phyloP scores from a whole-genome alignment of 108 stramenopile species.

The Skeletonema tropicum region DNA sequence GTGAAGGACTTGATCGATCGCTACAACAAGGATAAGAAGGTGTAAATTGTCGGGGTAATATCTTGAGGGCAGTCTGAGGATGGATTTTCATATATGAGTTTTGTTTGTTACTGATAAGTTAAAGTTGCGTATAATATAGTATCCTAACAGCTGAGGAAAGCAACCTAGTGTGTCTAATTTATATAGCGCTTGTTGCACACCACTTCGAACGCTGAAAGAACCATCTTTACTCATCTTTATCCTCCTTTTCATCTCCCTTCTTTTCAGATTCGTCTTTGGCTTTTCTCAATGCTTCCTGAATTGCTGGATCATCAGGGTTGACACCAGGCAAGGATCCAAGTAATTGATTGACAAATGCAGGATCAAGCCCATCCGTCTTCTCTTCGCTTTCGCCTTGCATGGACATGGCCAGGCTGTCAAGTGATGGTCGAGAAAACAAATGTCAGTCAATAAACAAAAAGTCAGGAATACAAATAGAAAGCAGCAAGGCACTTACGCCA shows the following conservation, averaged over 20 bases:
- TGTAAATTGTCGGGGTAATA: too few species aligned
- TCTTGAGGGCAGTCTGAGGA: too few species aligned
- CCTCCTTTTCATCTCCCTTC: slow-evolving; percentile 58
- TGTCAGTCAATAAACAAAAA: not conserved
- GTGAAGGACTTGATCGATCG: not conserved
- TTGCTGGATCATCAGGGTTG: slow-evolving; percentile 91
- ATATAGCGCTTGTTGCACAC: not conserved
- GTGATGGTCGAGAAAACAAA: not conserved
- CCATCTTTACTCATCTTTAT: slow-evolving; percentile 6
- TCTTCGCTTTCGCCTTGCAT: slow-evolving; percentile 68
- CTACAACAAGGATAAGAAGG: not conserved
- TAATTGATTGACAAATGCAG: slow-evolving; percentile 69
- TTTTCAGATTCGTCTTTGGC: slow-evolving; percentile 46
- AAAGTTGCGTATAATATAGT: too few species aligned
- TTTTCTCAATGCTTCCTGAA: slow-evolving; percentile 80
- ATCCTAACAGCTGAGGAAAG: not conserved
- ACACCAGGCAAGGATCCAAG: slow-evolving; percentile 88
- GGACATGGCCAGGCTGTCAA: slow-evolving; percentile 71
- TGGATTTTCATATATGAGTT: too few species aligned
- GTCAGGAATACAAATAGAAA: not conserved
- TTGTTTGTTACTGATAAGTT: not conserved
- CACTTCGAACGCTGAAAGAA: not conserved
- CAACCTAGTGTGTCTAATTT: not conserved
- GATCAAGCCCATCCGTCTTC: slow-evolving; percentile 58
- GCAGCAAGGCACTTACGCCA: slow-evolving; percentile 44